Evolutionary conservation across 495 filamentous ascomycete genomes (phyloP), one percentile per base, ranked within the genome.

Genomic region (Penicillium goetzii): DNA sequence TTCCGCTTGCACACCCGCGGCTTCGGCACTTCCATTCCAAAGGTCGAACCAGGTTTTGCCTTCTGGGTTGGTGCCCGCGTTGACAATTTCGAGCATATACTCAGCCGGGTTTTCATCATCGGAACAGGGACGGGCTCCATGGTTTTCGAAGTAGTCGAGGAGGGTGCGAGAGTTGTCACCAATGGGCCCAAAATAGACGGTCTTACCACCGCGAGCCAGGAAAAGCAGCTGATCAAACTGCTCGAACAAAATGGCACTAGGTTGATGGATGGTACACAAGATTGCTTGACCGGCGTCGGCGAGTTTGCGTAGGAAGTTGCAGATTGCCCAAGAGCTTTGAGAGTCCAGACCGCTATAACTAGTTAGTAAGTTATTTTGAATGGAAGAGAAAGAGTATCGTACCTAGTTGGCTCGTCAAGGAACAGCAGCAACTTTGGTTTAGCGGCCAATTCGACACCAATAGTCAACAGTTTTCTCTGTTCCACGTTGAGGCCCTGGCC

Each of bases 241-340:
- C 69, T 96, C 89, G 79, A 99, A 96, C 33, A 99, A 81, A 73
- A 96, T 90, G 40, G 92, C 92, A 0, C 89, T 92, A 3, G 93
- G 93, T 73, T 98, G 94, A 75, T 98, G 94, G 63, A 98, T 97
- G 5, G 93, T 97, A 74, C 91, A 95, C 14, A 97, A 85, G 69
- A 97, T 88, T n/a, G 93, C 91, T 72, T 95, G 91, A 17, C 93
- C 93, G 63, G 84, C 88, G 74, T 91, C 87, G 49, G 93, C 90
- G 38, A 97, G 81, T 69, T 92, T 93, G 68, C 90, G 85, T n/a
- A 97, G 81, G 51, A 96, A 84, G 56, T 86, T 79, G 51, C 90
- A 80, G 66, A 96, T 96, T 33, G 90, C 85, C 89, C 89, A 96
- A 15, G 92, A 89, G 3, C 53, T 64, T 36, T 68, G 65, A 33